Conservation (phyloP, 2,329 filamentous ascomycete genomes). For the Plectosphaerella cucumerina region DNA sequence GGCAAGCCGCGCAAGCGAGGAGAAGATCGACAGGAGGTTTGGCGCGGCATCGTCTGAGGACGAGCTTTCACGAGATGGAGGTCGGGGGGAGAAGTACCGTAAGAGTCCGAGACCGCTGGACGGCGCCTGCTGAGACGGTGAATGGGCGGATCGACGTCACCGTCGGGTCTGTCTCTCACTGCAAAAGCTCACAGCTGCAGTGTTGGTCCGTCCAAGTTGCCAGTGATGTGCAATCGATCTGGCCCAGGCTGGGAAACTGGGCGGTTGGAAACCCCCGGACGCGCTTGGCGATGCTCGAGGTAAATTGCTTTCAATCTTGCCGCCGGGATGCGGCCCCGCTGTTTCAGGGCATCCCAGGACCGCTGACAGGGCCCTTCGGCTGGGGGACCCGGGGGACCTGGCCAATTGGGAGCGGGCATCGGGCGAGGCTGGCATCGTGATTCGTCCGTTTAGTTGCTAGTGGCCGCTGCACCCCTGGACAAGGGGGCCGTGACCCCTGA, state of each 20-base stretch:
- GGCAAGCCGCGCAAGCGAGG: background rate
- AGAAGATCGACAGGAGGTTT: background rate
- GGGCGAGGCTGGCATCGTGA: background rate
- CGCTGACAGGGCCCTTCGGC: background rate
- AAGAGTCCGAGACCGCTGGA: background rate
- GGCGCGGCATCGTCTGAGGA: background rate
- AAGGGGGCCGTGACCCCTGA: background rate
- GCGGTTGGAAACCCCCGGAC: background rate
- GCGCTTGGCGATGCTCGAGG: background rate
- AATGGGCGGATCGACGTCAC: no score
- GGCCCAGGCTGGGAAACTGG: background rate
- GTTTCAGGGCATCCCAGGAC: background rate
- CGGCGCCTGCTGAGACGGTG: background rate
- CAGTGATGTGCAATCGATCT: no score
- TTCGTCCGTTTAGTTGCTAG: background rate
- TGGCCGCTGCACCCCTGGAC: background rate
- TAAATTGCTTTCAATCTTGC: background rate
- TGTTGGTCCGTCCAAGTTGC: no score
- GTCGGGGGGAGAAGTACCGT: background rate
- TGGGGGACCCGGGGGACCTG: background rate
- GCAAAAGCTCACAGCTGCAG: no score
- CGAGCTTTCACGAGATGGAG: background rate
- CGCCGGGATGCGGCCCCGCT: background rate
- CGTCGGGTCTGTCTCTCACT: no score
- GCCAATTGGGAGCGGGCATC: background rate